Evolutionary conservation across 768 basidiomycete species (phyloP).

Genomic region (Tulasnella sp.): DNA sequence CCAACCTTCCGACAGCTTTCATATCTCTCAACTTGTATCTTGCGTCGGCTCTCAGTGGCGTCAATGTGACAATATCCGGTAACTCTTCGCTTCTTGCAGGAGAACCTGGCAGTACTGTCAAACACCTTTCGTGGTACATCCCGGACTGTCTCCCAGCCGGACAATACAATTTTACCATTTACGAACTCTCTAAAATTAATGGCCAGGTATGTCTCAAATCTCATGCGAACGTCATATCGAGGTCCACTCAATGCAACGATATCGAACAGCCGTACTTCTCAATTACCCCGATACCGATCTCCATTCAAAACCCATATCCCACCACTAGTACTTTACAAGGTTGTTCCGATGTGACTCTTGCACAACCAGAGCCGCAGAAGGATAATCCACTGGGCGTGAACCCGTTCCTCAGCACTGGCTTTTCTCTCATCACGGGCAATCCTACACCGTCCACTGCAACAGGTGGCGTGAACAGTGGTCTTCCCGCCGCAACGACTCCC

Average conservation of each 20-base stretch:
- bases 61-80: neutral
- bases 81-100: neutral
- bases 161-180: neutral
- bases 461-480: no score
- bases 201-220: neutral
- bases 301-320: neutral
- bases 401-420: no score
- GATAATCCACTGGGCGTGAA: no score
- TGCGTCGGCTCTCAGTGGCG: neutral
- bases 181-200: conserved; percentile 2
- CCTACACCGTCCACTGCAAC: no score
- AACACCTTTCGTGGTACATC: neutral
- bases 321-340: no score
- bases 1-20: conserved; percentile 3
- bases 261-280: neutral
- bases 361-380: no score
- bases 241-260: neutral
- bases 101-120: conserved; percentile 4
- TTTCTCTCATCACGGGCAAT: no score
- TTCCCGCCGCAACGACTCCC: no score
- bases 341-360: no score
- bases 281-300: conserved; percentile 2
- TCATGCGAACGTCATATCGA: neutral
- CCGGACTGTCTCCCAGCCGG: neutral
- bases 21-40: neutral